phyloP scores from a whole-genome alignment of 2,329 filamentous ascomycete species.

The Microthyrium microscopicum region DNA sequence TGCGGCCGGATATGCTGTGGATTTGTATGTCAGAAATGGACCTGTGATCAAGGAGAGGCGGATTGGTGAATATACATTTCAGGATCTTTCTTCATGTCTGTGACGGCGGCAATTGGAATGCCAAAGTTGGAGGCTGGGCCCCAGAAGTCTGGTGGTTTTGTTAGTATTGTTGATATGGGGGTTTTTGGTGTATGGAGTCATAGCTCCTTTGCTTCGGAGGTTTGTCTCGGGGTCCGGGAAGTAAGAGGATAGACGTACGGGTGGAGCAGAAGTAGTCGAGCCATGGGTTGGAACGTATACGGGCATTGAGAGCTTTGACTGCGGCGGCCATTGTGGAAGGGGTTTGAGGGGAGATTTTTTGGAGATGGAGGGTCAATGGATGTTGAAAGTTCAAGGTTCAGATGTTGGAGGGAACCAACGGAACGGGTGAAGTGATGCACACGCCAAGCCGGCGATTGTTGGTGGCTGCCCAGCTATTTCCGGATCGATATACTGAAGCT shows the following conservation, averaged over 20 bases:
- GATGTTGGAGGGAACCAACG: too few relatives aligned
- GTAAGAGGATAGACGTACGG: constrained; percentile 24
- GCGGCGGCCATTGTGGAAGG: constrained; percentile 18
- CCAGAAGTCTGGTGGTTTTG: constrained; percentile 29
- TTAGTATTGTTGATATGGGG: too few relatives aligned
- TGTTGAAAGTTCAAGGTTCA: too few relatives aligned
- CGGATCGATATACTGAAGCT: too few relatives aligned
- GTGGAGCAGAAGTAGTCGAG: constrained; percentile 37
- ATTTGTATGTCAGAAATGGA: background rate
- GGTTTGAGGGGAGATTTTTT: background rate
- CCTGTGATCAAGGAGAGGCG: constrained; percentile 2
- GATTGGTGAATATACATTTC: constrained; percentile 26
- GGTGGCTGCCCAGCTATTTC: too few relatives aligned
- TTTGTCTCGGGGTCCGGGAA: background rate
- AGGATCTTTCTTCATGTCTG: constrained; percentile 36
- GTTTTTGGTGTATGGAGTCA: too few relatives aligned
- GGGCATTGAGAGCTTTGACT: constrained; percentile 36
- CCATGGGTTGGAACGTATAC: constrained; percentile 33
- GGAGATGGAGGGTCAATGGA: too few relatives aligned
- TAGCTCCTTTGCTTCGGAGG: background rate
- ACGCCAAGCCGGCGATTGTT: too few relatives aligned
- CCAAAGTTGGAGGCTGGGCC: constrained; percentile 36
- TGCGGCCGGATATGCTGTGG: constrained; percentile 44
- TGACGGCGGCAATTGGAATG: constrained; percentile 35
- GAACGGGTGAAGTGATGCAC: too few relatives aligned